phyloP scores from a whole-genome alignment of 768 basidiomycete species.

The Leucosporidium scottii region DNA sequence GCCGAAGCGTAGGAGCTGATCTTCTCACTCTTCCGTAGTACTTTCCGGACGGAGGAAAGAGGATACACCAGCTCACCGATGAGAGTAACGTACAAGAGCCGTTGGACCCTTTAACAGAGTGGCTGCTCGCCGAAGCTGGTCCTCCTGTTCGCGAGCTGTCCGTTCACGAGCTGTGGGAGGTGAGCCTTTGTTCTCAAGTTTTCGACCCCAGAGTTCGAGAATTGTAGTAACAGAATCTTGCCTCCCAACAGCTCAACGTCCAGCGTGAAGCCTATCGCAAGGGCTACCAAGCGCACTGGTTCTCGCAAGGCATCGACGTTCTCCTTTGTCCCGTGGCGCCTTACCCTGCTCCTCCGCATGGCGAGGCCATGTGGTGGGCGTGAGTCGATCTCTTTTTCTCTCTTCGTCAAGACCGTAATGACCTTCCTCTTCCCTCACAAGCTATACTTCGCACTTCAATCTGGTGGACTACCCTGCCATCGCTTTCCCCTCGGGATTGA shows the following conservation, averaged over 20 bases:
- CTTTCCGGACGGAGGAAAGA: background rate
- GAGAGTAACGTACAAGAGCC: background rate
- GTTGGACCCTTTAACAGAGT: background rate
- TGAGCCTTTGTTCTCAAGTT: too few relatives aligned
- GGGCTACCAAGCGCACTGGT: background rate
- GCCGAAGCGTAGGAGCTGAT: background rate
- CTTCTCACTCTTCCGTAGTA: background rate
- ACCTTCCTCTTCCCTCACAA: background rate
- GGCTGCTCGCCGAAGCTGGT: background rate
- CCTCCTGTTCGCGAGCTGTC: background rate
- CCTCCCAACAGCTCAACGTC: constrained; percentile 3
- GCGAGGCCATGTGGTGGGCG: constrained; percentile 2
- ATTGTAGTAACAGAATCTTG: too few relatives aligned
- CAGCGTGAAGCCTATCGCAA: background rate
- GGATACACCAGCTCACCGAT: background rate
- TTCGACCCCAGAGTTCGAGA: too few relatives aligned
- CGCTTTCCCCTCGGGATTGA: background rate
- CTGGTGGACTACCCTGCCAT: constrained; percentile 1
- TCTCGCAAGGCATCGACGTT: constrained; percentile 6
- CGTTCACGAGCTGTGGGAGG: background rate
- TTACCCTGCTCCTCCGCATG: constrained; percentile 2
- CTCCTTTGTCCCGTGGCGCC: constrained; percentile 7
- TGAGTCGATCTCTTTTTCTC: background rate
- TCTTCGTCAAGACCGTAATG: background rate
- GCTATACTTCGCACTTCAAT: background rate